Percentiles rank a stretch among this genome's conserved stretches.
Conservation (phyloP, 2,329 filamentous ascomycete species). For the Apiospora kogelbergensis region DNA sequence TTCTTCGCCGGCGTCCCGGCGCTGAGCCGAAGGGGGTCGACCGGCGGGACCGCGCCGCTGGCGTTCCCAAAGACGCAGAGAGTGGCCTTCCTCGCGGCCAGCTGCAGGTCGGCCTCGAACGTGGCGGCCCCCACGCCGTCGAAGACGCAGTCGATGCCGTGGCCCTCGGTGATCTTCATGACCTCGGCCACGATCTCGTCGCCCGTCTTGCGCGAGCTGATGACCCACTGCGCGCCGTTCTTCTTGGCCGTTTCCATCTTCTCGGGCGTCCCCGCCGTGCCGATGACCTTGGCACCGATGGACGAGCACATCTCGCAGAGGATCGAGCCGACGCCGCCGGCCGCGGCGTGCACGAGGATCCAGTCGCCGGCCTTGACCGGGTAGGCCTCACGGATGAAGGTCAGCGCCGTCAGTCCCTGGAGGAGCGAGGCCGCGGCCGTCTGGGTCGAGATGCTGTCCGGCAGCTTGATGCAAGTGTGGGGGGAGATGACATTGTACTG, state of each 20-base stretch:
- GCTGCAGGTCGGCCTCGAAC: conserved; percentile 75
- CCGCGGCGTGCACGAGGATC: conserved; percentile 82
- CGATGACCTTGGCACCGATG: conserved; percentile 76
- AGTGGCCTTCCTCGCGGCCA: conserved; percentile 74
- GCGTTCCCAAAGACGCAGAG: conserved; percentile 82
- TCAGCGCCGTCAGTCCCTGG: conserved; percentile 81
- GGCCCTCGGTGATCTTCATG: conserved; percentile 67
- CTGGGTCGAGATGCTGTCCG: conserved; percentile 59
- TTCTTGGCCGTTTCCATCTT: conserved; percentile 70
- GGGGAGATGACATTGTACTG: conserved; percentile 56
- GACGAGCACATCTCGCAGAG: conserved; percentile 72
- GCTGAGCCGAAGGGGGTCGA: conserved; percentile 55
- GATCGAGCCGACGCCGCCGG: conserved; percentile 76
- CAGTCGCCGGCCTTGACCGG: conserved; percentile 77
- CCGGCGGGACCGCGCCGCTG: conserved; percentile 71
- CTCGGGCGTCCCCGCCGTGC: conserved; percentile 70
- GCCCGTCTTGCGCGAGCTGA: conserved; percentile 60
- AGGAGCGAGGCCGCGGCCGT: conserved; percentile 69
- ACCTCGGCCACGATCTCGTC: conserved; percentile 61
- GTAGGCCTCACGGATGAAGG: conserved; percentile 74
- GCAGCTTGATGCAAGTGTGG: conserved; percentile 60
- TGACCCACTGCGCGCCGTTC: conserved; percentile 69
- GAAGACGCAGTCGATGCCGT: conserved; percentile 76
- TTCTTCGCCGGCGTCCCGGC: conserved; percentile 61
- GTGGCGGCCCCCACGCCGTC: conserved; percentile 85